These are phyloP conservation scores for Taphrina communis DNA, from an alignment of 1,139 yeast genomes.

Conservation along the genomic window DNA sequence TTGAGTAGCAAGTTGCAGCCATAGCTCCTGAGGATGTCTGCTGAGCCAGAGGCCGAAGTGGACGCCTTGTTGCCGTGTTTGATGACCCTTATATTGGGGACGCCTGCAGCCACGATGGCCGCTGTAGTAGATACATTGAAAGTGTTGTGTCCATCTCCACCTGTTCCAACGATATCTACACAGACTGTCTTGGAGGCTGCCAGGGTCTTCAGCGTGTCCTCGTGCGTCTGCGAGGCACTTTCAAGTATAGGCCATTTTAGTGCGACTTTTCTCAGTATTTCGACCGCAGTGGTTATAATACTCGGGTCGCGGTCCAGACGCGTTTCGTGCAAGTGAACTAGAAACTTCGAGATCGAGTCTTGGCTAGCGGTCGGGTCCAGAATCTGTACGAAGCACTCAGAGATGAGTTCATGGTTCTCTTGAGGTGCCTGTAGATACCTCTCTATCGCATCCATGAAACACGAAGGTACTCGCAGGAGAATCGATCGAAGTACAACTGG, in stretches of 20 bases:
- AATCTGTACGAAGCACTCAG: conserved; percentile 27
- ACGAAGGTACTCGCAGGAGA: no score
- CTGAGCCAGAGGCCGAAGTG: conserved; percentile 90
- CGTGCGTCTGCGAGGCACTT: conserved; percentile 7
- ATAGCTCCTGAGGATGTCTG: conserved; percentile 75
- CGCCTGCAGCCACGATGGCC: conserved; percentile 90
- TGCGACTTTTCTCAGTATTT: conserved; percentile 23
- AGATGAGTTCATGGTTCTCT: not conserved
- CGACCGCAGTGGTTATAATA: conserved; percentile 34
- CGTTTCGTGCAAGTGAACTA: conserved; percentile 27
- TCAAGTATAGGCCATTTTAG: conserved; percentile 18
- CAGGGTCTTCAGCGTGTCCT: conserved; percentile 19
- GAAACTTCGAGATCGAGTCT: conserved; percentile 14
- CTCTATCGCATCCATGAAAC: conserved; percentile 24
- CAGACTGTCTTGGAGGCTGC: conserved; percentile 46
- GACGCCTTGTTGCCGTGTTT: conserved; percentile 96
- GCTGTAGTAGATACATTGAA: conserved; percentile 95
- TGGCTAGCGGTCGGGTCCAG: conserved; percentile 20
- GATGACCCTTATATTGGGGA: conserved; percentile 22
- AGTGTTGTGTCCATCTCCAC: conserved; percentile 97
- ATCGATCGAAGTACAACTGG: no score
- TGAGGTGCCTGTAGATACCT: conserved; percentile 9
- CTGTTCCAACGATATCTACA: conserved; percentile 94
- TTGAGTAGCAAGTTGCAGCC: conserved; percentile 80
- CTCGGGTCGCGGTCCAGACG: conserved; percentile 31